Conservation (phyloP, 2,329 filamentous ascomycete species). For the Ophioceras dolichostomum region DNA sequence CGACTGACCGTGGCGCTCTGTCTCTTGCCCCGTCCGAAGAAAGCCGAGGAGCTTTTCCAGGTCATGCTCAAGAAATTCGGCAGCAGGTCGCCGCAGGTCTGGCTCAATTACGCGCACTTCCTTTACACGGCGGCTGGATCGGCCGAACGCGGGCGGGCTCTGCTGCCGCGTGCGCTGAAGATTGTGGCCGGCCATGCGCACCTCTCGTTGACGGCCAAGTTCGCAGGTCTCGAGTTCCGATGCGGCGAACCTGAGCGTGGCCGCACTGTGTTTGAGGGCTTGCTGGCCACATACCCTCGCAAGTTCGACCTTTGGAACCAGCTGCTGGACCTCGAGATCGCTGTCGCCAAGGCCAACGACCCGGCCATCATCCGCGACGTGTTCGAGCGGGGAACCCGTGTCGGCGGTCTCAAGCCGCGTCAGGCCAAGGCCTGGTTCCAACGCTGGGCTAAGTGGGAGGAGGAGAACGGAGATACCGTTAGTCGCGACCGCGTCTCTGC, state of each 20-base stretch:
- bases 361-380: conserved; percentile 52
- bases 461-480: conserved; percentile 57
- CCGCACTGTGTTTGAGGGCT: conserved; percentile 84
- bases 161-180: conserved; percentile 76
- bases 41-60: conserved; percentile 83
- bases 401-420: conserved; percentile 64
- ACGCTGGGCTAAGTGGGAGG: conserved; percentile 84
- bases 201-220: conserved; percentile 69
- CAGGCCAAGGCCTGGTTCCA: conserved; percentile 83
- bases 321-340: conserved; percentile 73
- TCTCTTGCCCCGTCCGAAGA: conserved; percentile 32
- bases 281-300: conserved; percentile 77
- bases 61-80: conserved; percentile 81
- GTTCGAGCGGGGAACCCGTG: conserved; percentile 67
- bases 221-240: conserved; percentile 85
- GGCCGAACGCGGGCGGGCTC: conserved; percentile 61
- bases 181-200: conserved; percentile 58
- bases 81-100: conserved; percentile 65
- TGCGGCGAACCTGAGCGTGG: conserved; percentile 84
- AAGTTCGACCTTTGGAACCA: conserved; percentile 90
- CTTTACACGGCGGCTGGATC: conserved; percentile 62
- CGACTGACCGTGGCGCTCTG: conserved; percentile 1
- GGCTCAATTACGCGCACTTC: conserved; percentile 93
- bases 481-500: conserved; percentile 58
- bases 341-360: conserved; percentile 39